Percentiles rank a stretch among this genome's conserved stretches.
Conservation (phyloP, 495 filamentous ascomycete genomes). For the Gamarada debralockiae region DNA sequence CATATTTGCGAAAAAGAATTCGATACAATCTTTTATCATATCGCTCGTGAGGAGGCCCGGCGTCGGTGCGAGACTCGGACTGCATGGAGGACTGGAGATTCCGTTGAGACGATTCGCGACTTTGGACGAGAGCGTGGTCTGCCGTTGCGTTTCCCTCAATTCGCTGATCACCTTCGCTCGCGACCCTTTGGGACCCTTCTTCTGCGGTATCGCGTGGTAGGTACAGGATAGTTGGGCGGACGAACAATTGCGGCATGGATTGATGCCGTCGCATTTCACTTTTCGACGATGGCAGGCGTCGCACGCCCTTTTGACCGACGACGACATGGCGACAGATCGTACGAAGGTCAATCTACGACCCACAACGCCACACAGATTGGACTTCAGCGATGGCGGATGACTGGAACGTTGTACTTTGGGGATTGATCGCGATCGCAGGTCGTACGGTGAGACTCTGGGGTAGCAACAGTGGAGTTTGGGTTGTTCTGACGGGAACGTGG, state of each 20-base stretch:
- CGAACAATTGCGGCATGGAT: conserved; percentile 68
- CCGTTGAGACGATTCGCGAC: conserved; percentile 38
- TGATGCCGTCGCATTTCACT: conserved; percentile 71
- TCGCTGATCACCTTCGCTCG: conserved; percentile 80
- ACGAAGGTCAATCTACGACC: too few relatives aligned
- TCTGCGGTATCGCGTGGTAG: conserved; percentile 79
- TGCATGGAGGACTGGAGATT: conserved; percentile 34
- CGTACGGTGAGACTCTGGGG: too few relatives aligned
- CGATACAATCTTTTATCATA: conserved; percentile 65
- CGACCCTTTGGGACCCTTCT: conserved; percentile 81
- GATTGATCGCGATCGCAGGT: too few relatives aligned
- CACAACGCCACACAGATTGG: too few relatives aligned
- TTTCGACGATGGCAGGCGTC: conserved; percentile 83
- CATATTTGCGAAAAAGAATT: conserved; percentile 80
- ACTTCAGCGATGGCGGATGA: too few relatives aligned
- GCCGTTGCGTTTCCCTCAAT: conserved; percentile 61
- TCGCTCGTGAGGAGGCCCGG: conserved; percentile 56
- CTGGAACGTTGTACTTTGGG: too few relatives aligned
- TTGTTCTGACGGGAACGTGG: too few relatives aligned
- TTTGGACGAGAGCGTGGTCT: conserved; percentile 52
- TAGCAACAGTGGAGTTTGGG: too few relatives aligned
- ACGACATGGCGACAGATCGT: too few relatives aligned
- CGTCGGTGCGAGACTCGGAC: conserved; percentile 41
- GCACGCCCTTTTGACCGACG: conserved; percentile 64
- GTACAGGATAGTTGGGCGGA: conserved; percentile 68